Percentiles rank a stretch among this genome's conserved stretches.
Evolutionary conservation across 768 basidiomycete species (phyloP).

Genomic region (Pleurotus sapidus): DNA sequence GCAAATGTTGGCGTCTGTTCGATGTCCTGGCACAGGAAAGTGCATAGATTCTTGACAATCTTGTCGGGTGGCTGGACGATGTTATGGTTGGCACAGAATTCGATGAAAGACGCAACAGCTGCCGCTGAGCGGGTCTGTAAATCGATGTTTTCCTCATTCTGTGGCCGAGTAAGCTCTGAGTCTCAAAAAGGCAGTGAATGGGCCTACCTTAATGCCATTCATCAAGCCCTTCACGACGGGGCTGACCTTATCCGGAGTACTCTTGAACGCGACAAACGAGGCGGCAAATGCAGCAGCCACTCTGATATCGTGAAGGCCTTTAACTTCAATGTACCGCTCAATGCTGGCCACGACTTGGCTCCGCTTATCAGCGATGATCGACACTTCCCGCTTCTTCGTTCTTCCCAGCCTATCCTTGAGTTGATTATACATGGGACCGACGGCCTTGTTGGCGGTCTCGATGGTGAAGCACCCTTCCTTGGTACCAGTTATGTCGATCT

Average conservation of each 20-base stretch:
- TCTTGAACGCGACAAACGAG: constrained; percentile 83
- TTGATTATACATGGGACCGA: constrained; percentile 66
- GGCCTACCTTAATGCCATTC: constrained; percentile 90
- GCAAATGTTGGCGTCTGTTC: constrained; percentile 90
- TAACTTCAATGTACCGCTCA: constrained; percentile 77
- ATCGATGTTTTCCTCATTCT: constrained; percentile 88
- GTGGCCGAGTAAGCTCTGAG: constrained; percentile 7
- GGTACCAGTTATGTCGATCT: constrained; percentile 72
- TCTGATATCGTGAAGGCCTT: constrained; percentile 82
- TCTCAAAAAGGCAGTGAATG: not conserved
- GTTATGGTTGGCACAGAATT: constrained; percentile 72
- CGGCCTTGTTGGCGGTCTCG: constrained; percentile 67
- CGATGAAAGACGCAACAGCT: constrained; percentile 85
- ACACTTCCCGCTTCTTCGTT: constrained; percentile 76
- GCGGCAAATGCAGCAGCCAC: constrained; percentile 89
- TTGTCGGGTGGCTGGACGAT: constrained; percentile 89
- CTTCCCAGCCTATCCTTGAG: constrained; percentile 75
- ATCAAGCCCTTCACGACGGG: constrained; percentile 96
- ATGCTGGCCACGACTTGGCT: constrained; percentile 65
- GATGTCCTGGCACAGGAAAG: constrained; percentile 91
- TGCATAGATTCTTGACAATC: constrained; percentile 95
- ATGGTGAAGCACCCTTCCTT: constrained; percentile 73
- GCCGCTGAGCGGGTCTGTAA: constrained; percentile 86
- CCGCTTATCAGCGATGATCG: constrained; percentile 74
- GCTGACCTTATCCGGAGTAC: constrained; percentile 90